Evolutionary conservation across 2,329 filamentous ascomycete species (phyloP).

Genomic region (Pseudogymnoascus sp.): DNA sequence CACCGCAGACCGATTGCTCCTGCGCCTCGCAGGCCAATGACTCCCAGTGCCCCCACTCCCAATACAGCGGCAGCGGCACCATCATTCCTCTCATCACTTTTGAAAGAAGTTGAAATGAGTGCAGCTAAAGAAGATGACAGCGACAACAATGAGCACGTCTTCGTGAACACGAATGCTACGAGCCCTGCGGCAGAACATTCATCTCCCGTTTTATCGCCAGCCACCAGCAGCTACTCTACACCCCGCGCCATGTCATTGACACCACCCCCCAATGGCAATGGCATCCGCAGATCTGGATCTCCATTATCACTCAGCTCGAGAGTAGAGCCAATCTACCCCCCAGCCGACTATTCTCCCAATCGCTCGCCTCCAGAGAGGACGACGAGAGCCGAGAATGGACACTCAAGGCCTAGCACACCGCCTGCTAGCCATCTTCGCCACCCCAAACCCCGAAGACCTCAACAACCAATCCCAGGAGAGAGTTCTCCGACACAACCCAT

Average conservation of each 20-base stretch:
- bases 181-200: conserved; percentile 38
- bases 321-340: conserved; percentile 66
- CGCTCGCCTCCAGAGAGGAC: conserved; percentile 36
- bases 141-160: conserved; percentile 15
- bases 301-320: conserved; percentile 62
- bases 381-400: conserved; percentile 20
- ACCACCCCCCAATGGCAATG: conserved; percentile 57
- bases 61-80: conserved; percentile 43
- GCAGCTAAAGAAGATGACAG: conserved; percentile 50
- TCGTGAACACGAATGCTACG: conserved; percentile 18
- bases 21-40: conserved; percentile 15
- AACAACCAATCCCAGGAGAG: conserved; percentile 35
- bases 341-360: conserved; percentile 65
- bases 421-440: conserved; percentile 16
- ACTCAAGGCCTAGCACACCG: conserved; percentile 20
- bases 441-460: conserved; percentile 25
- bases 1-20: conserved; percentile 14
- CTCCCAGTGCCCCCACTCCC: conserved; percentile 8
- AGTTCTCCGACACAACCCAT: conserved; percentile 62
- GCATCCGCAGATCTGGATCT: conserved; percentile 52
- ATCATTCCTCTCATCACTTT: conserved; percentile 76
- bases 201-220: conserved; percentile 61
- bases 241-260: conserved; percentile 60
- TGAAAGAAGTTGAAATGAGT: conserved; percentile 77
- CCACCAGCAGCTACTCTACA: conserved; percentile 56